Evolutionary conservation across 345 rosid genomes (phyloP).

Genomic region (Salix udensis): DNA sequence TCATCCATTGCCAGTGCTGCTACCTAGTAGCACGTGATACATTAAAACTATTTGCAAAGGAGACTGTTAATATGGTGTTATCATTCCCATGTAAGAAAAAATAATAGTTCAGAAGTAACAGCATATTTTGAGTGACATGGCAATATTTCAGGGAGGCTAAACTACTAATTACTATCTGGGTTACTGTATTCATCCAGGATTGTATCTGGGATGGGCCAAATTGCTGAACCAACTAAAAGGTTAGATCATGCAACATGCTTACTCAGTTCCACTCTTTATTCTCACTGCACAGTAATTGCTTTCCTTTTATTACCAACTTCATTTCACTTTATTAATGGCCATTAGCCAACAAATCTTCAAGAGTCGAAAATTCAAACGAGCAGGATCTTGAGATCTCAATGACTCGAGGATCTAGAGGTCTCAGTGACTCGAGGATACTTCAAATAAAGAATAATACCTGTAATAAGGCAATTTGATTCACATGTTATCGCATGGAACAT

Average conservation of each 20-base stretch:
- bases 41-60: slow-evolving; percentile 75
- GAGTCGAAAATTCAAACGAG: background rate
- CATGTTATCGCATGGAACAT: background rate
- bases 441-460: background rate
- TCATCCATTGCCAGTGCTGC: slow-evolving; percentile 99
- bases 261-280: background rate
- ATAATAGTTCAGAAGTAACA: slow-evolving; percentile 17
- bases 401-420: background rate
- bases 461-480: background rate
- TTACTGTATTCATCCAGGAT: background rate
- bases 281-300: background rate
- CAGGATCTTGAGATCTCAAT: background rate
- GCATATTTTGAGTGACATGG: background rate
- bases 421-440: slow-evolving; percentile 1
- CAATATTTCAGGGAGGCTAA: background rate
- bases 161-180: background rate
- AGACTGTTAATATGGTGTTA: slow-evolving; percentile 50
- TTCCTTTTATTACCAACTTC: background rate
- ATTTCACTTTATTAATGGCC: background rate
- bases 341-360: background rate
- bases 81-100: slow-evolving; percentile 28
- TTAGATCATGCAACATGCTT: background rate
- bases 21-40: slow-evolving; percentile 85
- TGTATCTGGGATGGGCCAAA: background rate
- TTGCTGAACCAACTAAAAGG: background rate